phyloP scores from a whole-genome alignment of 345 rosid species.

The Lumnitzera racemosa region DNA sequence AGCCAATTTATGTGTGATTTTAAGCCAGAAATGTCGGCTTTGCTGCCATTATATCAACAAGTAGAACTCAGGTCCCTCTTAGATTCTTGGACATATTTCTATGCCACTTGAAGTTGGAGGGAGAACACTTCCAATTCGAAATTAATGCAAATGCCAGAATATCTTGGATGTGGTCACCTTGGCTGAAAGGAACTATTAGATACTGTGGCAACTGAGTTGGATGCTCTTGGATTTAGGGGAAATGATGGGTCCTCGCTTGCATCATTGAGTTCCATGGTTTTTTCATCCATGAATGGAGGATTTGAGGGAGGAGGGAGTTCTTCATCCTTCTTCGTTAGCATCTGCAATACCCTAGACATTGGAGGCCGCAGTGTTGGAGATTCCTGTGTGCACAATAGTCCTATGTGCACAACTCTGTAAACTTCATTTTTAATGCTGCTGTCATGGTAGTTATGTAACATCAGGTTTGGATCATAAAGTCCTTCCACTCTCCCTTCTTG shows the following conservation, averaged over 20 bases:
- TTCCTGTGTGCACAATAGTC: conserved; percentile 80
- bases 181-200: conserved; percentile 61
- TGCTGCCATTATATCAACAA: too few species aligned
- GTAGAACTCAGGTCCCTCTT: too few species aligned
- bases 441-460: conserved; percentile 33
- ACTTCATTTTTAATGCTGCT: conserved; percentile 42
- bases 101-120: too few species aligned
- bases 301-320: conserved; percentile 55
- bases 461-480: conserved; percentile 60
- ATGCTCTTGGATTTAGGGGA: conserved; percentile 32
- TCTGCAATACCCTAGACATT: conserved; percentile 67
- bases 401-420: conserved; percentile 61
- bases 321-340: conserved; percentile 64
- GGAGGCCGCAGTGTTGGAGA: conserved; percentile 59
- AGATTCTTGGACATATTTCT: too few species aligned
- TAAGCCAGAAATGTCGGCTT: too few species aligned
- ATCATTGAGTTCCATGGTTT: conserved; percentile 68
- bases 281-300: conserved; percentile 86
- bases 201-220: conserved; percentile 53
- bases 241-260: conserved; percentile 21
- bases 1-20: too few species aligned
- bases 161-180: conserved; percentile 34
- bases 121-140: too few species aligned
- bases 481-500: conserved; percentile 61
- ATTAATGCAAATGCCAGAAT: too few species aligned